Evolutionary conservation across 1,139 yeast species (phyloP).

Genomic region (Taiozyma sp.): DNA sequence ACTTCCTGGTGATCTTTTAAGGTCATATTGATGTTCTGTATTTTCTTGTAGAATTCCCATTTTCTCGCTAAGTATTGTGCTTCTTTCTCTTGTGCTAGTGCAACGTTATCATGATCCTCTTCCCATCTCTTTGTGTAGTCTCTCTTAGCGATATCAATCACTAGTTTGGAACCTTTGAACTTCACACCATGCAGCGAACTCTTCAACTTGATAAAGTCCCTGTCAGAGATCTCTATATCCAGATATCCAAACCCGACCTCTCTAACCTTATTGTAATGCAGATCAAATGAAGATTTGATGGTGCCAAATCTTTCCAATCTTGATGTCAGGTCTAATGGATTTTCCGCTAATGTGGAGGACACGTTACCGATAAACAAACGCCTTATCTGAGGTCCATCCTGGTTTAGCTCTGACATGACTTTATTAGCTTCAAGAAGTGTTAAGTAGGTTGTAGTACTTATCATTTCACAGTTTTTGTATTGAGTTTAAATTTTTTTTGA

Average conservation of each 20-base stretch:
- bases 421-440: too few species aligned
- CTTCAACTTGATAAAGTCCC: constrained; percentile 44
- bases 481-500: neutral
- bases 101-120: constrained; percentile 30
- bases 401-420: neutral
- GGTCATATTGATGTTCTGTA: constrained; percentile 37
- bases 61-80: constrained; percentile 30
- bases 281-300: constrained; percentile 37
- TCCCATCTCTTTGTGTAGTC: constrained; percentile 42
- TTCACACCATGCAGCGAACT: constrained; percentile 61
- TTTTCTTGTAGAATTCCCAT: constrained; percentile 35
- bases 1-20: constrained; percentile 42
- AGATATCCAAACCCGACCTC: constrained; percentile 53
- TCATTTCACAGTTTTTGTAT: neutral
- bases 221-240: constrained; percentile 47
- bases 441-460: neutral
- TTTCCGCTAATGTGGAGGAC: constrained; percentile 46
- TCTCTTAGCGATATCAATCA: constrained; percentile 45
- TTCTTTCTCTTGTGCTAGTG: constrained; percentile 24
- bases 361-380: constrained; percentile 71
- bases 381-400: constrained; percentile 10
- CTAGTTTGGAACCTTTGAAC: constrained; percentile 69
- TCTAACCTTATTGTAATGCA: constrained; percentile 40
- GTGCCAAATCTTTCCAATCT: constrained; percentile 50
- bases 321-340: constrained; percentile 36